phyloP scores from a whole-genome alignment of 1,284 basidiomycete species.

The Fereydounia khargensis region DNA sequence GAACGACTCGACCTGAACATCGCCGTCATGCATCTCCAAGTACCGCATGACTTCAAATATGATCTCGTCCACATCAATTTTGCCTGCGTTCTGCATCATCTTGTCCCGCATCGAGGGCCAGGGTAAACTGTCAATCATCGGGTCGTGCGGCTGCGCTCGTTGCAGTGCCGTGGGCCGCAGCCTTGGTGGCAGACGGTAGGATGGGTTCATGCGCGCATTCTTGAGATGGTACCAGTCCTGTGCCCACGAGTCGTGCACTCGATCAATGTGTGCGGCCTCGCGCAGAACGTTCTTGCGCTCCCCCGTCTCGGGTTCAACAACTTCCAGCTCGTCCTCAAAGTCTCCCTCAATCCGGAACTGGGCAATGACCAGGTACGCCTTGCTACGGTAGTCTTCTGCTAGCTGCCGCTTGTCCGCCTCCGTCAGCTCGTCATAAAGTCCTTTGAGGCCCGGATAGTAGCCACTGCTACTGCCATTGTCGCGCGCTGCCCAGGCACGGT shows the following conservation, averaged over 20 bases:
- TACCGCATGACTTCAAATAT: slow-evolving; percentile 14
- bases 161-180: slow-evolving; percentile 34
- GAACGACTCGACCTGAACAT: slow-evolving; percentile 12
- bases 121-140: slow-evolving; percentile 24
- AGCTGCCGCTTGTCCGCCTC: slow-evolving; percentile 11
- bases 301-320: background rate
- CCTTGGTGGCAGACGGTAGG: slow-evolving; percentile 31
- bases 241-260: slow-evolving; percentile 8
- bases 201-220: slow-evolving; percentile 22
- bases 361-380: slow-evolving; percentile 19
- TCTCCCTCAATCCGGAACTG: background rate
- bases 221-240: slow-evolving; percentile 28
- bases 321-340: background rate
- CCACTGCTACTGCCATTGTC: too few species aligned
- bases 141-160: slow-evolving; percentile 32
- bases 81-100: slow-evolving; percentile 28
- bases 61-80: slow-evolving; percentile 21
- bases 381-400: slow-evolving; percentile 9
- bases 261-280: slow-evolving; percentile 1
- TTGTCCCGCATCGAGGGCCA: slow-evolving; percentile 30
- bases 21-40: slow-evolving; percentile 10
- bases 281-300: too few species aligned
- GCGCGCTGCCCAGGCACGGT: too few species aligned
- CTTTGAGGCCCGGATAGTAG: too few species aligned
- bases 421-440: slow-evolving; percentile 14